phyloP scores from a whole-genome alignment of 2,329 filamentous ascomycete species.

The Zasmidium citrigriseum region DNA sequence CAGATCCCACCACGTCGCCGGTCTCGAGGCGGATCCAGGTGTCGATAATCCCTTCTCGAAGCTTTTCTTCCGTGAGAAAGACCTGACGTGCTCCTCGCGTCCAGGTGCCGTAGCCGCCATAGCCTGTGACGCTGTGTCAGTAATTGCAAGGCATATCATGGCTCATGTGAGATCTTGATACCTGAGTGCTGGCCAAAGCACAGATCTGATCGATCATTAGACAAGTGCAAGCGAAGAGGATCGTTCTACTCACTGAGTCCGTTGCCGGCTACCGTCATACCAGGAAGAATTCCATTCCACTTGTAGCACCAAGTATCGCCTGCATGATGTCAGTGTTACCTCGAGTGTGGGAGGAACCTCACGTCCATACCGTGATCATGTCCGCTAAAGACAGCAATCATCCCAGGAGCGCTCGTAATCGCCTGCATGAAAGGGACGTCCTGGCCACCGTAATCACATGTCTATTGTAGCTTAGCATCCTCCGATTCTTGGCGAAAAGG shows the following conservation, averaged over 20 bases:
- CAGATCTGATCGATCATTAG: neutral
- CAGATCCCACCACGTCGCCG: constrained; percentile 29
- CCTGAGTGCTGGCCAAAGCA: constrained; percentile 35
- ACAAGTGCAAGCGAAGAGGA: neutral
- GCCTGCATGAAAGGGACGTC: constrained; percentile 66
- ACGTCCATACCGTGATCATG: constrained; percentile 55
- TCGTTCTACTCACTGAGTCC: constrained; percentile 24
- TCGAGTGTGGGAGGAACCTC: neutral
- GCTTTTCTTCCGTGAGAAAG: constrained; percentile 24
- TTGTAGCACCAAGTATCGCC: constrained; percentile 36
- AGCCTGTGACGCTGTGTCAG: constrained; percentile 15
- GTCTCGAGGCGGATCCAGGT: constrained; percentile 38
- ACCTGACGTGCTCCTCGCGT: constrained; percentile 33
- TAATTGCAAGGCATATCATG: neutral
- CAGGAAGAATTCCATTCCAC: constrained; percentile 29
- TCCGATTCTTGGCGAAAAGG: too few relatives aligned
- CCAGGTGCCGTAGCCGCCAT: constrained; percentile 38
- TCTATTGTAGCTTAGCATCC: too few relatives aligned
- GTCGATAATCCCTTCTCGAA: constrained; percentile 23
- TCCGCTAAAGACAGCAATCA: constrained; percentile 63
- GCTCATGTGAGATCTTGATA: neutral
- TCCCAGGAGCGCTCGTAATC: constrained; percentile 54
- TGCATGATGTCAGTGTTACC: neutral
- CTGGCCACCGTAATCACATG: constrained; percentile 44
- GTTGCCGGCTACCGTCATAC: constrained; percentile 32